Base-by-base conservation (phyloP, 805 yeast genomes). In the Candida cerambycidarum region DNA sequence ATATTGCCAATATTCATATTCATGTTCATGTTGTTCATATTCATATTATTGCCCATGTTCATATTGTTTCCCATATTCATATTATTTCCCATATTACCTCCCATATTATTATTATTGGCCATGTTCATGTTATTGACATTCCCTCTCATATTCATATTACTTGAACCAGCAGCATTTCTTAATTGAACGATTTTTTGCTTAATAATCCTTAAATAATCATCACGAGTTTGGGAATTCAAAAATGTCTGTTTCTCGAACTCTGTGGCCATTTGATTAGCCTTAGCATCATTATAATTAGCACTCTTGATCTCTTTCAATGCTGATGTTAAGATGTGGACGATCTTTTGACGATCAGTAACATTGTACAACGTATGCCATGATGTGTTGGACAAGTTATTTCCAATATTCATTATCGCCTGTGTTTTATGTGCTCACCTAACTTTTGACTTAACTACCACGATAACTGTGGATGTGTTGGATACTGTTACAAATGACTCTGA, bases 201-300 rank as follows among this genome's bases (percentile, higher is more conserved):
- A 57, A 59, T 69, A 47, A 67, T 61, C 52, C 55, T 65, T 57
- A 57, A 71, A 55, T 85, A 85, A 46, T 80, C 82, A 41, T 75
- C 78, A 50, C 79, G 78, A 15, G 78, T 67, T 8, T 72, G 70
- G 10, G 87, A 71, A 43, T 79, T 79, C 43, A 73, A 71, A 57
- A 73, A 84, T 17, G 88, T 76, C 51, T 73, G 79, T 45, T 80
- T 77, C 57, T 85, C 93, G 51, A 82, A 83, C 54, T 83, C 87
- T 52, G 80, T 83, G 3, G 89, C 89, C 52, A 80, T 60, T 24
- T 56, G 48, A 13, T 61, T 57, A 14, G 71, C 72, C 39, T 64
- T 63, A 37, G 61, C 65, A 15, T 61, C 61, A 44, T 66, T 67
- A 42, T 57, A 65, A 42, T 51, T 58, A 29, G 59, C 46, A 21